phyloP scores from a whole-genome alignment of 169 alveolate genomes.

The Plasmodium vinckei region DNA sequence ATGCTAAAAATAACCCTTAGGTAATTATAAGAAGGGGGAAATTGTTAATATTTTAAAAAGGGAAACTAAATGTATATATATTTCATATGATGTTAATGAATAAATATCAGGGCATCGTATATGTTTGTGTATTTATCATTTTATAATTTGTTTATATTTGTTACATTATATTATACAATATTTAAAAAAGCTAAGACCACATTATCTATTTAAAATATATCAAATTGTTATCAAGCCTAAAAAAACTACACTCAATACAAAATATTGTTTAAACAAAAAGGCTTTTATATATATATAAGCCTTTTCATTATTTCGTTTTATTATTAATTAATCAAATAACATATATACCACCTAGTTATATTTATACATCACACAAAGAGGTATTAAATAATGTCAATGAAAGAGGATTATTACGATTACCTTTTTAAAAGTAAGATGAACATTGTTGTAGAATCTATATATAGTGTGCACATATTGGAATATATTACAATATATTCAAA shows the following conservation, averaged over 20 bases:
- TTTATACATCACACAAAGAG: conserved; percentile 6
- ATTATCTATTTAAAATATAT: background rate
- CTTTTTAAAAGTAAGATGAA: conserved; percentile 81
- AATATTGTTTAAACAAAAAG: conserved; percentile 1
- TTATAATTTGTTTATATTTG: conserved; percentile 14
- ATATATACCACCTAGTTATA: conserved; percentile 12
- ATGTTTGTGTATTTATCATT: conserved; percentile 18
- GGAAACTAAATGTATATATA: conserved; percentile 14
- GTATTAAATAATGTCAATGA: conserved; percentile 75
- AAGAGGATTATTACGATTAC: conserved; percentile 86
- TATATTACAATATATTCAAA: too few relatives aligned
- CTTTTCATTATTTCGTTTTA: conserved; percentile 28
- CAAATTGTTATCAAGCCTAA: background rate
- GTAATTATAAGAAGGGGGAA: too few relatives aligned
- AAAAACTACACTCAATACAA: conserved; percentile 21
- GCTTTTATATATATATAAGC: background rate
- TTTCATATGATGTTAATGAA: conserved; percentile 28
- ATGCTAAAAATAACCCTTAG: too few relatives aligned
- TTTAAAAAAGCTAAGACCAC: conserved; percentile 23
- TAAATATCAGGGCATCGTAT: conserved; percentile 26
- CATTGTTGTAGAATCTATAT: background rate
- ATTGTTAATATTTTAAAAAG: conserved; percentile 3
- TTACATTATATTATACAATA: conserved; percentile 24
- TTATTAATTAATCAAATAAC: conserved; percentile 4
- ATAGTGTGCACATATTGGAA: too few relatives aligned